These are phyloP conservation scores for Arabidopsis suecica DNA, from an alignment of 345 rosid genomes.

Conservation along the genomic window DNA sequence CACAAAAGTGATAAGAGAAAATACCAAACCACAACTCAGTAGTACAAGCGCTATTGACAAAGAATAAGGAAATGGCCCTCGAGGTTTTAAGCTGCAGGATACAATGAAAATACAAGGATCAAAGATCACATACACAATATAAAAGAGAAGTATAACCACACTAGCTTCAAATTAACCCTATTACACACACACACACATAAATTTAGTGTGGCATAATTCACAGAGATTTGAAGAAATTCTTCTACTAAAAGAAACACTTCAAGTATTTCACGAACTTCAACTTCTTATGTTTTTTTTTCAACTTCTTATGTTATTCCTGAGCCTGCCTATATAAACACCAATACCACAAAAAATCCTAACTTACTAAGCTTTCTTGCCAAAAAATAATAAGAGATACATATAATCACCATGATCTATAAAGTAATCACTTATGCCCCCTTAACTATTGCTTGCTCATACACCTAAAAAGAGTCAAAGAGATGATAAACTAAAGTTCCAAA, in stretches of 20 bases:
- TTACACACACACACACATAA: no score
- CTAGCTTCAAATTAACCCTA: neutral
- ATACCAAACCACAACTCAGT: slow-evolving; percentile 71
- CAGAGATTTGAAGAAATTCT: neutral
- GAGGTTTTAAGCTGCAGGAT: slow-evolving; percentile 69
- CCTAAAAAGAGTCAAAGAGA: neutral
- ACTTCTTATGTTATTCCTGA: neutral
- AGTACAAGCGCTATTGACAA: slow-evolving; percentile 76
- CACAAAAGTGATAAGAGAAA: slow-evolving; percentile 71
- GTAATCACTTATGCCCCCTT: neutral
- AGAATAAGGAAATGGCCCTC: slow-evolving; percentile 68
- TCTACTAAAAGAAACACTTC: neutral
- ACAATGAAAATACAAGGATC: slow-evolving; percentile 32
- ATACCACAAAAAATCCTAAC: slow-evolving; percentile 9
- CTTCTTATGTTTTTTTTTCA: neutral
- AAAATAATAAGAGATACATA: neutral
- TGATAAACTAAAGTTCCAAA: neutral
- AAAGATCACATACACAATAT: neutral
- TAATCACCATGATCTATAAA: neutral
- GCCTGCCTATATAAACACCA: neutral
- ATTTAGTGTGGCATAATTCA: neutral
- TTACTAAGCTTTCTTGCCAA: neutral
- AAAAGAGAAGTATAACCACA: neutral
- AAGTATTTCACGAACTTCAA: slow-evolving; percentile 3
- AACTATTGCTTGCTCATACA: neutral